Conservation (phyloP, 2,329 filamentous ascomycete species). For the Neopestalotiopsis rosae region DNA sequence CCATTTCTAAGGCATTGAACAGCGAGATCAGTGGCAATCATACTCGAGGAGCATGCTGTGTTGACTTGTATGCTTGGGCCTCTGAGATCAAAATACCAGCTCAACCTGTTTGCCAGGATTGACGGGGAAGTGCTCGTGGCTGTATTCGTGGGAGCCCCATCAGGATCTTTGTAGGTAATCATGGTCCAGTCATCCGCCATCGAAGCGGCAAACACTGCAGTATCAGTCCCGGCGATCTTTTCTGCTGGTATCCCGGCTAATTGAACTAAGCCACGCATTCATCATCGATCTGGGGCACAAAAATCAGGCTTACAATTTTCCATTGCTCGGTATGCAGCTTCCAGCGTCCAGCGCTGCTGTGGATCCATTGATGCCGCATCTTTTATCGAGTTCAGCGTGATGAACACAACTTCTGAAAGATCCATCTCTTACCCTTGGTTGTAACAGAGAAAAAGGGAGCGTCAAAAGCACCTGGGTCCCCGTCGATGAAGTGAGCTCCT, state of each 20-base stretch:
- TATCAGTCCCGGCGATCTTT: slow-evolving; percentile 18
- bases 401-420: neutral
- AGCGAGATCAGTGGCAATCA: slow-evolving; percentile 33
- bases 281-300: neutral
- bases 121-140: slow-evolving; percentile 31
- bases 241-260: slow-evolving; percentile 23
- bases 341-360: slow-evolving; percentile 15
- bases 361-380: slow-evolving; percentile 18
- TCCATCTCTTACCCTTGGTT: neutral
- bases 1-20: slow-evolving; percentile 18
- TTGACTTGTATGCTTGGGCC: slow-evolving; percentile 38
- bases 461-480: slow-evolving; percentile 5
- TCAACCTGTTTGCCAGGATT: slow-evolving; percentile 40
- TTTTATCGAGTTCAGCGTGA: neutral
- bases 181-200: slow-evolving; percentile 22
- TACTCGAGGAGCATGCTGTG: slow-evolving; percentile 39
- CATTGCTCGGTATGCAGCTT: slow-evolving; percentile 14
- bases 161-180: slow-evolving; percentile 18
- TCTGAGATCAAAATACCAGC: slow-evolving; percentile 39
- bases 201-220: slow-evolving; percentile 21
- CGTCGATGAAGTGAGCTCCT: slow-evolving; percentile 12
- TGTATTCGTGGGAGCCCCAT: slow-evolving; percentile 29
- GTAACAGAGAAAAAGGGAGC: slow-evolving; percentile 15
- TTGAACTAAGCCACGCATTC: neutral
- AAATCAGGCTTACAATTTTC: slow-evolving; percentile 14